Evolutionary conservation across 78 protist genomes (phyloP).

Genomic region (Dictyostelium capitatum): DNA sequence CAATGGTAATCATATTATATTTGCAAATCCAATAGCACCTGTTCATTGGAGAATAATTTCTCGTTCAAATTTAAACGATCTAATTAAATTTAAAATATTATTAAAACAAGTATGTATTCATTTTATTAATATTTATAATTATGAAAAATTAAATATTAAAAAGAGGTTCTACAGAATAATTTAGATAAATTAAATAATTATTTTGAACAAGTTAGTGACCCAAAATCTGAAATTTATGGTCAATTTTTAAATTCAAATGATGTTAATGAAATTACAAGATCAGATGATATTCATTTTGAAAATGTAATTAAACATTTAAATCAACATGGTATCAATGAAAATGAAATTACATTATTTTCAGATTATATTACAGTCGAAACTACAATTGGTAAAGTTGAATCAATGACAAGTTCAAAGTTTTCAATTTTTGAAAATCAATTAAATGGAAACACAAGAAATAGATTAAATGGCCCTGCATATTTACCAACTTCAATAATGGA

Average conservation of each 20-base stretch:
- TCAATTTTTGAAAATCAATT: not conserved
- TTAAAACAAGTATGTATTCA: constrained; percentile 48
- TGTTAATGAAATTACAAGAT: constrained; percentile 13
- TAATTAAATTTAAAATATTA: constrained; percentile 34
- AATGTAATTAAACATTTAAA: not conserved
- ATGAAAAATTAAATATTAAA: not conserved
- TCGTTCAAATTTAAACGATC: not conserved
- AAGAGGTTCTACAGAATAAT: constrained; percentile 19
- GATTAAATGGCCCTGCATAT: constrained; percentile 58
- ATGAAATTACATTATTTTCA: constrained; percentile 12
- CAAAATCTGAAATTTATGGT: constrained; percentile 65
- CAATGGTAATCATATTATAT: not conserved
- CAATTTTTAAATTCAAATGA: constrained; percentile 39
- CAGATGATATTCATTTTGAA: not conserved
- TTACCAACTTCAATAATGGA: constrained; percentile 36
- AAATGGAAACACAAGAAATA: constrained; percentile 4
- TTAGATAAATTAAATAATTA: constrained; percentile 34
- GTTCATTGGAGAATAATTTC: not conserved
- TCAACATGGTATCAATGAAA: not conserved
- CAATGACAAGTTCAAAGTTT: constrained; percentile 31
- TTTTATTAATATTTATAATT: not conserved
- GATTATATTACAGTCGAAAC: constrained; percentile 63
- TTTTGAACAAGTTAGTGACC: constrained; percentile 62
- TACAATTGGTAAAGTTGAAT: not conserved
- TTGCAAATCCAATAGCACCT: constrained; percentile 10